Percentiles rank a stretch among this genome's conserved stretches.
These are phyloP conservation scores for Solanum gracilifrons DNA, from an alignment of 257 asterid species.

Conservation along the genomic window DNA sequence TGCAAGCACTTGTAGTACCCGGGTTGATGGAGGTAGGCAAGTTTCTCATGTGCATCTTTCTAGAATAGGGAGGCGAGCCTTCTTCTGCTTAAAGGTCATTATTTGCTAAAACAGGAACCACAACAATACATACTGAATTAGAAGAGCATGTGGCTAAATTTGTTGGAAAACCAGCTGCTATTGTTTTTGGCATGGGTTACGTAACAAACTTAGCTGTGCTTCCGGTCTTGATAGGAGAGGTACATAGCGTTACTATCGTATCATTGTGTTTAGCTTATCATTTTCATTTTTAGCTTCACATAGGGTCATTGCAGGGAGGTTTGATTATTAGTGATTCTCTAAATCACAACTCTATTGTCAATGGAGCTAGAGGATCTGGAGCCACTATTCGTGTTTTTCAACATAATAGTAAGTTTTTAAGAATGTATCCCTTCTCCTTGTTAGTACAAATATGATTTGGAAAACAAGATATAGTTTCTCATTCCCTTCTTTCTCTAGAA, in stretches of 20 bases:
- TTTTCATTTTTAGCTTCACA: neutral
- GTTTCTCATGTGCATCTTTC: neutral
- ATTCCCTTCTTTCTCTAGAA: slow-evolving; percentile 31
- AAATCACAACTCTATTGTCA: slow-evolving; percentile 87
- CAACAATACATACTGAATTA: slow-evolving; percentile 60
- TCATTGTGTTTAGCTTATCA: neutral
- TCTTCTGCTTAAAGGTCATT: neutral
- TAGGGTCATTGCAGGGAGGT: slow-evolving; percentile 52
- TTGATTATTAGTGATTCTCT: slow-evolving; percentile 90
- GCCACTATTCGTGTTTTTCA: slow-evolving; percentile 88
- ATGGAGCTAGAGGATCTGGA: slow-evolving; percentile 97
- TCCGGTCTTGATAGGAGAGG: slow-evolving; percentile 37
- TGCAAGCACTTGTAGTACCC: slow-evolving; percentile 88
- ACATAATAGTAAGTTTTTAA: slow-evolving; percentile 66
- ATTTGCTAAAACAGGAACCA: slow-evolving; percentile 45
- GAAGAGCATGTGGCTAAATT: slow-evolving; percentile 83
- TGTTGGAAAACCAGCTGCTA: slow-evolving; percentile 83
- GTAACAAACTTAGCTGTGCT: slow-evolving; percentile 87
- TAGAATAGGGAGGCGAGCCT: neutral
- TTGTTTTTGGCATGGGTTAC: slow-evolving; percentile 96
- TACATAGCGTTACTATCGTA: neutral
- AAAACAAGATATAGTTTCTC: neutral
- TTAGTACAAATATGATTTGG: neutral
- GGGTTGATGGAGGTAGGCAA: slow-evolving; percentile 83
- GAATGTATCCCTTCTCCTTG: neutral